Evolutionary conservation across 306 rosid species (phyloP), one percentile per base, ranked within the genome.

Genomic region (Quercus variabilis): DNA sequence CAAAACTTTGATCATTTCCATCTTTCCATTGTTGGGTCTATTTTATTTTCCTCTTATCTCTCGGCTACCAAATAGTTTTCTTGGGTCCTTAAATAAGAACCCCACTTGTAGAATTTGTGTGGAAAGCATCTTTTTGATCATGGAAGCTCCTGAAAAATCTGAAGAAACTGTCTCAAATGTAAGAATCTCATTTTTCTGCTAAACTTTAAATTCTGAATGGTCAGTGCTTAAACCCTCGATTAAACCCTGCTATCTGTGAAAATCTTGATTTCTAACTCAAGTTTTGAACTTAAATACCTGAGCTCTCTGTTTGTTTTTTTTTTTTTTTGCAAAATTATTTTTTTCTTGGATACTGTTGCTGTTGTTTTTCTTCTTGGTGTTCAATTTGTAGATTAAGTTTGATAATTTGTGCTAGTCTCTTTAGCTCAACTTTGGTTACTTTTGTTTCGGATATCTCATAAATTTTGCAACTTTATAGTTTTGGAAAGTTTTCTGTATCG

Each of bases 121-220:
- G 28, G 46, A 30, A 65, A n/a, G 56, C 62, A 7, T 72, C 81
- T 62, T 57, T 77, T 57, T 77, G 68, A 19, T 84, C 70, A 90
- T 90, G 92, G 89, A 88, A 79, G 80, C 71, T 1, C 14, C 83
- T 1, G 84, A 84, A 55, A 75, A 79, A 59, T 72, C 88, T 19
- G 94, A 88, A 80, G 6, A 83, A 73, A 62, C 88, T 26, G 51
- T 56, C 20, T 55, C 84, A 77, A 18, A 49, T 62, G 92, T 90
- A 84, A 82, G 54, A 62, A 30, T 52, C 35, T 18, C 41, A 56
- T 71, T 62, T 74, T 70, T 1, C 63, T 35, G 9, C 19, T 74
- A 11, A n/a, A 28, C 77, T 78, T 49, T 15, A 52, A 52, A 72
- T 17, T 58, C 14, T 31, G 74, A 60, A 60, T 8, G 13, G 58